These are phyloP conservation scores for Trametes pubescens DNA, from an alignment of 1,284 basidiomycete genomes.

Conservation along the genomic window DNA sequence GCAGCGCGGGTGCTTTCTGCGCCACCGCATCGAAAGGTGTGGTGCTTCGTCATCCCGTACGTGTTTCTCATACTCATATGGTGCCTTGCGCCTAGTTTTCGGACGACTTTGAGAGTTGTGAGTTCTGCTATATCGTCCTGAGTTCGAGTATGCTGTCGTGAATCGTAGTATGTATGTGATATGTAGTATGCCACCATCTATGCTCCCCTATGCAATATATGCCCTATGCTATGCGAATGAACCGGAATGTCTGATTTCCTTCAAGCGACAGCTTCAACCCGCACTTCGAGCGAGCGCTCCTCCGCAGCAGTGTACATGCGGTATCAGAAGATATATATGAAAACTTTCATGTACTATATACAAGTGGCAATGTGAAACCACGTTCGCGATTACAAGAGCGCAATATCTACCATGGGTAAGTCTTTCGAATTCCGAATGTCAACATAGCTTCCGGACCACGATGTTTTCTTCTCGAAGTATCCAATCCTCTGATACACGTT, in stretches of 20 bases:
- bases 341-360: no score
- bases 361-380: background rate
- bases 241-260: no score
- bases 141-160: background rate
- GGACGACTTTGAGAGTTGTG: no score
- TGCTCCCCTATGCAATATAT: background rate
- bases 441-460: background rate
- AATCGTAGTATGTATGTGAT: background rate
- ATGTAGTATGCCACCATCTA: background rate
- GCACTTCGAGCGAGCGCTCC: no score
- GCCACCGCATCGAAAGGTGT: no score
- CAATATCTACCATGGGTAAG: background rate
- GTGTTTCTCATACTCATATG: no score
- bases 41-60: no score
- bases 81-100: no score
- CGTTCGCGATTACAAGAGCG: background rate
- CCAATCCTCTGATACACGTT: background rate
- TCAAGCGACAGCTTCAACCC: no score
- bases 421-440: background rate
- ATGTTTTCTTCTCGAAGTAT: background rate
- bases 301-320: no score
- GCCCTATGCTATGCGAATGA: background rate
- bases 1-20: no score
- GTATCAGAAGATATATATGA: no score
- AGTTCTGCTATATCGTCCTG: background rate